A percentile compares a stretch with the other conserved stretches of the same genome.
Conservation (phyloP, 225 moss, liverwort and hornwort species). For the Pleurozium schreberi region DNA sequence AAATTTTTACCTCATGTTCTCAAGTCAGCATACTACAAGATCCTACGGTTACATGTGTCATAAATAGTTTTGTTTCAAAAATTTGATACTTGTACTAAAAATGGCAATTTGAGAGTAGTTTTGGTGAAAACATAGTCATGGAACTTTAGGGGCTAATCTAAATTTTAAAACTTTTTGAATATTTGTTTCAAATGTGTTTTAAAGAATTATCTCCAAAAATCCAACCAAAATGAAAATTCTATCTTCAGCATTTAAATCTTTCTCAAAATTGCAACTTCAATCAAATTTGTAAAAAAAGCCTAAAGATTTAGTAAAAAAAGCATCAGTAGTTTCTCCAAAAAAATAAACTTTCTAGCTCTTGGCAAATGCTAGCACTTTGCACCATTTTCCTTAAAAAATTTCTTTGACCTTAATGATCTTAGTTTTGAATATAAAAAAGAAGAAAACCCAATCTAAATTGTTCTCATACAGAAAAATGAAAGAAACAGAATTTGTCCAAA, state of each 20-base stretch:
- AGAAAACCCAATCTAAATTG: rapidly evolving
- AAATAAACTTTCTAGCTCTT: not conserved
- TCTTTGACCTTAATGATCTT: not conserved
- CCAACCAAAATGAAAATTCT: not conserved
- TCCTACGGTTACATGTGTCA: too few species aligned
- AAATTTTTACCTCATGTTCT: too few species aligned
- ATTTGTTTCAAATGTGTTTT: not conserved
- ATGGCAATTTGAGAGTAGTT: too few species aligned
- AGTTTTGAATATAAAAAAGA: not conserved
- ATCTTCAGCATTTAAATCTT: not conserved
- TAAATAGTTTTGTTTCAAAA: too few species aligned
- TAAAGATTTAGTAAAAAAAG: not conserved
- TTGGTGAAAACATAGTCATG: too few species aligned
- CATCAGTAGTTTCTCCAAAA: not conserved
- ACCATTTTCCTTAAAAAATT: not conserved
- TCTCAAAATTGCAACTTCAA: not conserved
- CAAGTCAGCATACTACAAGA: too few species aligned
- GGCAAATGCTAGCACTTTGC: not conserved
- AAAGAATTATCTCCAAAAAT: not conserved
- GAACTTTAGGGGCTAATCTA: too few species aligned
- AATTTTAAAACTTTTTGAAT: not conserved
- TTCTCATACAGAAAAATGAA: not conserved
- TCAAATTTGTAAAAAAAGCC: not conserved
- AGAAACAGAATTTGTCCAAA: not conserved
- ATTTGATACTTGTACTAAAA: too few species aligned